Evolutionary conservation across 2,329 filamentous ascomycete genomes (phyloP).

Genomic region (Colletotrichum sp.): DNA sequence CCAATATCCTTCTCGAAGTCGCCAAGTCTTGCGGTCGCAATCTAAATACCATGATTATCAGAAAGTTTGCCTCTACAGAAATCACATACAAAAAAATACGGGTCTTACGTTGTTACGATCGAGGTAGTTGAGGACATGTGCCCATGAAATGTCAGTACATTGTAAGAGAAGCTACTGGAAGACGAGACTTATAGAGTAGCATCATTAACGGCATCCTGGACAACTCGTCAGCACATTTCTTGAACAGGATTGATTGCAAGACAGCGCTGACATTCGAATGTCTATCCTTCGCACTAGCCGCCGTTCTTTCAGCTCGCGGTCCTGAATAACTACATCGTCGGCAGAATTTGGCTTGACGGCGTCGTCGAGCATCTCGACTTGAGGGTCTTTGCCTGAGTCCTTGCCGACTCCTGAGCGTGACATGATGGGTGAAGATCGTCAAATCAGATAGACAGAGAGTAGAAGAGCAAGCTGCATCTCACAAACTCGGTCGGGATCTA

Average conservation of each 20-base stretch:
- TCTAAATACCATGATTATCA: background rate
- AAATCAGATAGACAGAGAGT: background rate
- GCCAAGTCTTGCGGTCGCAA: background rate
- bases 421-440: background rate
- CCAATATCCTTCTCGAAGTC: constrained; percentile 2
- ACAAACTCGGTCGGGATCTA: background rate
- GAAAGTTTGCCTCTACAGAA: accelerated
- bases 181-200: background rate
- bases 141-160: background rate
- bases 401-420: background rate
- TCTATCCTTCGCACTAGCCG: background rate
- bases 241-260: background rate
- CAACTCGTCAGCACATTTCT: too few species aligned
- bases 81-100: accelerated
- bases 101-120: background rate
- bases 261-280: background rate
- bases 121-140: background rate
- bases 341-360: background rate
- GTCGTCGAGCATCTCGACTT: background rate
- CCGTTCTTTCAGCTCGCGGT: background rate
- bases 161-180: too few species aligned
- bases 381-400: background rate
- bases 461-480: background rate
- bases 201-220: background rate
- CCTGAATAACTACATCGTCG: background rate